These are phyloP conservation scores for Blastosporella zonata DNA, from an alignment of 1,284 basidiomycete genomes.

Conservation along the genomic window DNA sequence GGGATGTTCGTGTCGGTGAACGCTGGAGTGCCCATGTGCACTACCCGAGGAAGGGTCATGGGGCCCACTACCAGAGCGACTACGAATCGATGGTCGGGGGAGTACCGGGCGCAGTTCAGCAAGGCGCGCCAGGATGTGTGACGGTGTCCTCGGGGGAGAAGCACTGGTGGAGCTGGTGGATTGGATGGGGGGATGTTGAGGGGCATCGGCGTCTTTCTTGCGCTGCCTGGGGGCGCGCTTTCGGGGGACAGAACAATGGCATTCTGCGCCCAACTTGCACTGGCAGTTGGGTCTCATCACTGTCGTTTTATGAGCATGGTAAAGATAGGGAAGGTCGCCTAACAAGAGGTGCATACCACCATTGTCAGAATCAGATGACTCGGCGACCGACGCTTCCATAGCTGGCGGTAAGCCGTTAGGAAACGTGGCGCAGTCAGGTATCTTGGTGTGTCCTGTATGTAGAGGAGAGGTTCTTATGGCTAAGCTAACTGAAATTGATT, in stretches of 20 bases:
- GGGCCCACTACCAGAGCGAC: conserved; percentile 25
- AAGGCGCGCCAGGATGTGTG: conserved; percentile 50
- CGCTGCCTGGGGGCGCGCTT: conserved; percentile 30
- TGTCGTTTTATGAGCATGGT: conserved; percentile 37
- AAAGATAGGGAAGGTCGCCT: conserved; percentile 28
- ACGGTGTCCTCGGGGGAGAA: conserved; percentile 25
- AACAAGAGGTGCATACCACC: conserved; percentile 44
- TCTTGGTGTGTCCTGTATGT: conserved; percentile 47
- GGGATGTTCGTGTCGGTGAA: conserved; percentile 41
- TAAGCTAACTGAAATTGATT: conserved; percentile 36
- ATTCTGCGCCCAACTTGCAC: conserved; percentile 46
- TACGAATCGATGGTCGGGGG: conserved; percentile 37
- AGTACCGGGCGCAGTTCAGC: conserved; percentile 56
- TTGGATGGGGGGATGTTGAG: not conserved
- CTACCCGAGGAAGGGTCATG: conserved; percentile 41
- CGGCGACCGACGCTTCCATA: conserved; percentile 60
- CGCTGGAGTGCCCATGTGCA: conserved; percentile 34
- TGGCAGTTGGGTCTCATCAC: conserved; percentile 34
- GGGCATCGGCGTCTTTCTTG: conserved; percentile 22
- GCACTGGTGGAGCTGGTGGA: conserved; percentile 14
- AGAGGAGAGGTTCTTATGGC: conserved; percentile 40
- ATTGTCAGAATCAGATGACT: conserved; percentile 47
- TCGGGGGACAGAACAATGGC: conserved; percentile 56
- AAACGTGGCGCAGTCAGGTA: conserved; percentile 65
- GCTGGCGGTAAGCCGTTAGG: conserved; percentile 66